Base-by-base conservation (phyloP, 106 monocot genomes). In the Platanthera zijinensis region DNA sequence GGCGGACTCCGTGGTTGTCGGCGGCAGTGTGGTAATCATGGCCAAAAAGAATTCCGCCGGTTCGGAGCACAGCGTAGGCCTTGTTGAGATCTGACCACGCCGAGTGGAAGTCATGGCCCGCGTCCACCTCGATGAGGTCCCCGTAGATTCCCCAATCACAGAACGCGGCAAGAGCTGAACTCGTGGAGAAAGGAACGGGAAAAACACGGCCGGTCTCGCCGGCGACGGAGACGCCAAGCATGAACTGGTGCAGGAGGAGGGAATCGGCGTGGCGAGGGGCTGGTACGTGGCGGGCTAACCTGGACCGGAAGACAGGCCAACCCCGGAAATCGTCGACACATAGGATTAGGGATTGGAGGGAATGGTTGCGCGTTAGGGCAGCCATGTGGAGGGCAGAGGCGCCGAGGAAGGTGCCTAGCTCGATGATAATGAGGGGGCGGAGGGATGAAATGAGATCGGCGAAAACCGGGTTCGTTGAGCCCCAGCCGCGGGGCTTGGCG, bases 381-480 rank as follows among this genome's bases (percentile, higher is more conserved):
- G 90, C 89, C 93, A 93, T 93, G 80, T 93, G 93, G 59, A 93
- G 84, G 21, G 93, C 93, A 15, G 93, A 93, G 69, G 93, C 93
- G 62, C 93, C 92, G 48, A 92, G 85, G 78, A 92, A 92, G 19
- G 89, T 80, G 51, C 92, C 92, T 45, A 92, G 89, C 81, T 92
- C 92, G 78, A 92, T 82, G 67, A 92, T 85, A 75, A 75, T 81
- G 18, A 10, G 53, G 10, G 92, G 92, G 48, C 87, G 82, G 57
- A 89, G 76, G 50, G 77, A 14, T 19, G 68, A 69, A 57, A 92
- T 80, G 57, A 92, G 83, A 45, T 85, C 79, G 9, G 64, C n/a
- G 63, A 76, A 76, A 49, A 76, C 76, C 5, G 62, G 17, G 22
- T 61, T 76, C 2, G 61, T 63, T 61, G 46, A 39, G 32, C 67